Conservation (phyloP, 2,329 filamentous ascomycete genomes). For the Cladophialophora bantiana region DNA sequence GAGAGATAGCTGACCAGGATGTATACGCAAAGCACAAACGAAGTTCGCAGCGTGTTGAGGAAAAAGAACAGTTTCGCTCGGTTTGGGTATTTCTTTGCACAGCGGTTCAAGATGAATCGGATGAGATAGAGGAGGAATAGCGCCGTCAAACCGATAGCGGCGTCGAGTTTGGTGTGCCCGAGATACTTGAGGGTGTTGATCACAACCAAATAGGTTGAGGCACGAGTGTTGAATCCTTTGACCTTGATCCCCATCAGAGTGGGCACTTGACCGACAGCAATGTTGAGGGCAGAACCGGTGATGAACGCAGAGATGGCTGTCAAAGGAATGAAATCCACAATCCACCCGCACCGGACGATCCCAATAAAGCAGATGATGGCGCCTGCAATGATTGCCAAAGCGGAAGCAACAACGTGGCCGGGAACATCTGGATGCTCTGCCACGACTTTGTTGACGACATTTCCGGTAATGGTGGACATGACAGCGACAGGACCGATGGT, state of each 20-base stretch:
- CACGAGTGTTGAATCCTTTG: conserved; percentile 73
- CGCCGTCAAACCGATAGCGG: conserved; percentile 85
- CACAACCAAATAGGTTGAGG: conserved; percentile 79
- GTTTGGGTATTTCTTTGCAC: conserved; percentile 72
- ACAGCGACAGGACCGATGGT: conserved; percentile 97
- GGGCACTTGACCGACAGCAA: conserved; percentile 82
- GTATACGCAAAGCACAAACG: conserved; percentile 89
- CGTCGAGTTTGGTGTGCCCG: conserved; percentile 72
- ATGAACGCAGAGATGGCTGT: conserved; percentile 93
- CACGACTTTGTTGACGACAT: conserved; percentile 73
- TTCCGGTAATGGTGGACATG: conserved; percentile 88
- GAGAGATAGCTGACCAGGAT: conserved; percentile 87
- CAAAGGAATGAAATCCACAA: conserved; percentile 91
- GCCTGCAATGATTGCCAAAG: conserved; percentile 78
- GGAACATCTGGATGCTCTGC: conserved; percentile 62
- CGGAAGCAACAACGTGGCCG: conserved; percentile 74
- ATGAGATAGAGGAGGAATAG: conserved; percentile 79
- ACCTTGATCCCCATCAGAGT: conserved; percentile 80
- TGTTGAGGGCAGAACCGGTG: conserved; percentile 93
- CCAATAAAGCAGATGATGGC: conserved; percentile 80
- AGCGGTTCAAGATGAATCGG: conserved; percentile 68
- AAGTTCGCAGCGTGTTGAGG: conserved; percentile 85
- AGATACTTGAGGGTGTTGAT: conserved; percentile 82
- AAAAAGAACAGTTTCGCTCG: conserved; percentile 85
- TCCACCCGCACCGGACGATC: conserved; percentile 80